Percentiles rank a stretch among this genome's conserved stretches.
Evolutionary conservation across 225 moss, liverwort and hornwort genomes (phyloP).

Genomic region (Polytrichum commune): DNA sequence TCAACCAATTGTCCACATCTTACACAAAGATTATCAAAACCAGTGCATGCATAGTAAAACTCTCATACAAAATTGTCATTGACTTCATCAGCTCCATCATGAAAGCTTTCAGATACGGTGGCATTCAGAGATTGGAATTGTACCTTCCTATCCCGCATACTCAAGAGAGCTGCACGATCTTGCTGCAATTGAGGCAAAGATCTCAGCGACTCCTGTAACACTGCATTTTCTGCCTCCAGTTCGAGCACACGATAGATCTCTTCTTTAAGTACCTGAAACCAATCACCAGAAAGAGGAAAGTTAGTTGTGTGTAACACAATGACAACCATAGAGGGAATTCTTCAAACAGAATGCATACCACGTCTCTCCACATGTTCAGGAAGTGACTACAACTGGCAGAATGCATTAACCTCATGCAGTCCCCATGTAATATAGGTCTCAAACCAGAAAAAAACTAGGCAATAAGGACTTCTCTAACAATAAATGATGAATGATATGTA

Average conservation of each 20-base stretch:
- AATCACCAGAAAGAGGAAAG: slow-evolving; percentile 10
- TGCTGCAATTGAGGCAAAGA: slow-evolving; percentile 82
- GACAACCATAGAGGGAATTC: background rate
- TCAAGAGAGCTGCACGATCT: slow-evolving; percentile 74
- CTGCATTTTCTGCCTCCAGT: slow-evolving; percentile 95
- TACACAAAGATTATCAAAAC: background rate
- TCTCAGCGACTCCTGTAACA: slow-evolving; percentile 84
- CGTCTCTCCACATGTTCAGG: no score
- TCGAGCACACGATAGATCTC: slow-evolving; percentile 91
- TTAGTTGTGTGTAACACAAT: background rate
- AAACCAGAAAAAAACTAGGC: background rate
- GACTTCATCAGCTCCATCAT: background rate
- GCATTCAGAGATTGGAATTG: slow-evolving; percentile 26
- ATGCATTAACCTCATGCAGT: background rate
- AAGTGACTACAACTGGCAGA: background rate
- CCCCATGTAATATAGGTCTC: background rate
- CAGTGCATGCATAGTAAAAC: slow-evolving; percentile 5
- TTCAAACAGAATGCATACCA: no score
- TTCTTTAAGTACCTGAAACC: slow-evolving; percentile 74
- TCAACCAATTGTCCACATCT: background rate
- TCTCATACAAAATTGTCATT: background rate
- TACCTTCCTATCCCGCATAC: slow-evolving; percentile 65
- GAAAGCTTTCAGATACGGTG: no score
- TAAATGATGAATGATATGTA: background rate
- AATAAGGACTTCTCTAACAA: background rate